These are phyloP conservation scores for Cryptococcus maquisensis DNA, from an alignment of 1,284 basidiomycete species.

Conservation along the genomic window DNA sequence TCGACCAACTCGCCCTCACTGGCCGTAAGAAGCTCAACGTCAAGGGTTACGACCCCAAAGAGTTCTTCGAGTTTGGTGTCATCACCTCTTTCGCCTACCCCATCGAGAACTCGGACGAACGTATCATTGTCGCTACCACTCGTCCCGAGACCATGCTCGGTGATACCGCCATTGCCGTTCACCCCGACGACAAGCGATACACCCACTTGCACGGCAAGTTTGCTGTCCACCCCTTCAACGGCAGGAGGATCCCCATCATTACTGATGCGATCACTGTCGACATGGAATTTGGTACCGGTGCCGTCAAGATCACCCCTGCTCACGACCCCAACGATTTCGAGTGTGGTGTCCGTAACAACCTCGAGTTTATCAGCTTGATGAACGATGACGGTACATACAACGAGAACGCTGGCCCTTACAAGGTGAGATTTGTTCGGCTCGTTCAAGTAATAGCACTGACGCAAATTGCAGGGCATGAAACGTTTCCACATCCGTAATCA, in stretches of 20 bases:
- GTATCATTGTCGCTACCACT: slow-evolving; percentile 90
- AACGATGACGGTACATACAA: slow-evolving; percentile 98
- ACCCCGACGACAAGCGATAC: slow-evolving; percentile 91
- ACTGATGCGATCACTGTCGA: slow-evolving; percentile 82
- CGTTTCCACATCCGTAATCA: slow-evolving; percentile 88
- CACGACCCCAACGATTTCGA: slow-evolving; percentile 98
- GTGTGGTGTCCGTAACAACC: slow-evolving; percentile 79
- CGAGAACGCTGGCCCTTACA: slow-evolving; percentile 78
- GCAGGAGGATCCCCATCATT: slow-evolving; percentile 83
- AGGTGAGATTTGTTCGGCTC: slow-evolving; percentile 49
- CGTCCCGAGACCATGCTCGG: slow-evolving; percentile 99
- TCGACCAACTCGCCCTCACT: slow-evolving; percentile 88
- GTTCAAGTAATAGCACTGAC: not conserved
- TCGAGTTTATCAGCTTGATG: slow-evolving; percentile 92
- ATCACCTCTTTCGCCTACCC: slow-evolving; percentile 94
- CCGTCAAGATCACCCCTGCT: slow-evolving; percentile 99
- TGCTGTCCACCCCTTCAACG: slow-evolving; percentile 83
- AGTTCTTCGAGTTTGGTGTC: slow-evolving; percentile 95
- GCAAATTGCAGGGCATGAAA: slow-evolving; percentile 80
- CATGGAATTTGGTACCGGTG: slow-evolving; percentile 96
- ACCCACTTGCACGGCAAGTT: slow-evolving; percentile 95
- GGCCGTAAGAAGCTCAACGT: slow-evolving; percentile 85
- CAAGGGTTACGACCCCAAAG: slow-evolving; percentile 89
- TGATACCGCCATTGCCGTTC: slow-evolving; percentile 95
- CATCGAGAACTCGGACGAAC: slow-evolving; percentile 83